Conservation (phyloP, 169 alveolate genomes). For the Eimeria zaria region DNA sequence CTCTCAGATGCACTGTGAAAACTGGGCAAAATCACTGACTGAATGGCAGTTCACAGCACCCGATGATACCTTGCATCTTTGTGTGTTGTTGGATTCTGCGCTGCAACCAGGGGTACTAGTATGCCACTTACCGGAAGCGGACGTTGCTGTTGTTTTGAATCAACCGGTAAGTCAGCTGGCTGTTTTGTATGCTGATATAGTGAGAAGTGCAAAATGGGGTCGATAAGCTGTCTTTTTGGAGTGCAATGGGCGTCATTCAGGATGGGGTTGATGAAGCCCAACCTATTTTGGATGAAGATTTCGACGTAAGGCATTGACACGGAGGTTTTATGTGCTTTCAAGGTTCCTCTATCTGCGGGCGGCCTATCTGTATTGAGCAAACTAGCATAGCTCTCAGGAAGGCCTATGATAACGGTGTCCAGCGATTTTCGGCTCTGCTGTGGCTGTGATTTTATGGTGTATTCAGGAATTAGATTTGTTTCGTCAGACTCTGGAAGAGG, state of each 20-base stretch:
- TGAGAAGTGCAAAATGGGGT: background rate
- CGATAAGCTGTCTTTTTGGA: background rate
- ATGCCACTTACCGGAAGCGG: slow-evolving; percentile 12
- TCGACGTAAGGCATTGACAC: background rate
- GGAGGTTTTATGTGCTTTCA: background rate
- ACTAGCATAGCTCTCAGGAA: background rate
- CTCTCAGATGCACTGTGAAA: background rate
- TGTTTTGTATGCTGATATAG: background rate
- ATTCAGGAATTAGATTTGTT: background rate
- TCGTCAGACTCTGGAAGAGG: background rate
- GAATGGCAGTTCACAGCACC: background rate
- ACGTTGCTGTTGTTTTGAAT: background rate
- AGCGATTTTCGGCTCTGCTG: background rate
- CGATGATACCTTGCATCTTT: background rate
- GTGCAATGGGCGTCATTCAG: background rate
- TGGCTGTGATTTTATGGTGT: background rate
- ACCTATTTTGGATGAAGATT: slow-evolving; percentile 1
- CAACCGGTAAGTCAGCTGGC: slow-evolving; percentile 10
- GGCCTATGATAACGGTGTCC: background rate
- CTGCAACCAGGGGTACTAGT: slow-evolving; percentile 15
- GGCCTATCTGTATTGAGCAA: background rate
- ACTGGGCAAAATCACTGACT: background rate
- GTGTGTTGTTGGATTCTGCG: slow-evolving; percentile 5
- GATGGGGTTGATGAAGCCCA: slow-evolving; percentile 8
- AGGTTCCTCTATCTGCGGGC: background rate